Base-by-base conservation (phyloP, 2,329 filamentous ascomycete species). In the Aspergillus niger region DNA sequence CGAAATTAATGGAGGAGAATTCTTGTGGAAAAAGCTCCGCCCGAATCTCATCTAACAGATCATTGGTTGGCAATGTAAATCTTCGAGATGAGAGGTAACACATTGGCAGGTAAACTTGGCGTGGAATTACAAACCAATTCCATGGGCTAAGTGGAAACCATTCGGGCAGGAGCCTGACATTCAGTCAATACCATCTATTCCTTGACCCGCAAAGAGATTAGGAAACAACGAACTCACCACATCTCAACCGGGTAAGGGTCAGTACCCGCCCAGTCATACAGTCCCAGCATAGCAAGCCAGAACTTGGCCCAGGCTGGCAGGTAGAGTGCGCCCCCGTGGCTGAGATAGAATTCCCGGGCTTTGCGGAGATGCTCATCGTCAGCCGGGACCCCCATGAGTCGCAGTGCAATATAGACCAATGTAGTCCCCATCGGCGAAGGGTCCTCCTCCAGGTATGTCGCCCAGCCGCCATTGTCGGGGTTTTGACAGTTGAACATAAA, bases 281-380 rank as follows among this genome's bases (percentile, higher is more conserved):
- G 13, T 1, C 57, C 57, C 15, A 64, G 50, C 8, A 64, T 1
- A 7, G 56, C 48, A 3, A 64, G 44, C 62, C 59, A 64, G 38
- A 64, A 57, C 17, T 64, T 64, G 2, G 52, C 59, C 62, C 62
- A 64, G 20, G 22, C 20, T 0, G 62, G 54, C 4, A 55, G 22
- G 8, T 51, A 20, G 1, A 57, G 4, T 1, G 50, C 53, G 3
- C 62, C 59, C 0, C 62, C 62, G 2, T 41, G 22, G 6, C 28
- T 5, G 2, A 51, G 53, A 3, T 62, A 47, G 6, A 22, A 39
- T 8, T n/a, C 11, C 1, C 57, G 56, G 1, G 59, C 57, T 13
- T 52, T 55, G 7, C 26, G 36, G 24, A 59, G 30, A 1, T 15
- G 22, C 5, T 24, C 10, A 15, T 60, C 24, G 7, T 57, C 36